Evolutionary conservation across 345 rosid species (phyloP).

Genomic region (Gossypium ekmanianum): DNA sequence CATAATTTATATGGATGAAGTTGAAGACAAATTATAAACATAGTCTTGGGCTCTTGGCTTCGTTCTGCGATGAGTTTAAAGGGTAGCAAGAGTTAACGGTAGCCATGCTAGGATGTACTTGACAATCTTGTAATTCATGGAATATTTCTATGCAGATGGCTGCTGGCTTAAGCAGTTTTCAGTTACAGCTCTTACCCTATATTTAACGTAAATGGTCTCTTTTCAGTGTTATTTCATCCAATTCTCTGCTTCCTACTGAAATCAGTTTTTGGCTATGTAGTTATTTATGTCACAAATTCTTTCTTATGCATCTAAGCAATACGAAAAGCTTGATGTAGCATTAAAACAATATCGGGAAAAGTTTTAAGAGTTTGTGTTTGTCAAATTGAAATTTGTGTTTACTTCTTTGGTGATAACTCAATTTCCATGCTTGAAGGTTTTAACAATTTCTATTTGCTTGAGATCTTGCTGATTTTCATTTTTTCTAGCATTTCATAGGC

Average conservation of each 20-base stretch:
- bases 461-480: conserved; percentile 6
- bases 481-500: conserved; percentile 41
- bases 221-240: not conserved
- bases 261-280: not conserved
- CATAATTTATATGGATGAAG: not conserved
- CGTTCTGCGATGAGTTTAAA: not conserved
- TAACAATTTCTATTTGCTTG: not conserved
- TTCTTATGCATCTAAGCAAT: not conserved
- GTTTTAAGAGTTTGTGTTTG: not conserved
- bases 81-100: not conserved
- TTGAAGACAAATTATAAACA: not conserved
- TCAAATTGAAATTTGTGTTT: not conserved
- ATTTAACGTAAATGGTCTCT: not conserved
- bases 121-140: not conserved
- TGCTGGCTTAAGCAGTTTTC: not conserved
- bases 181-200: not conserved
- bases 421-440: not conserved
- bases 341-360: not conserved
- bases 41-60: not conserved
- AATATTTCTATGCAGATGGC: not conserved
- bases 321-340: not conserved
- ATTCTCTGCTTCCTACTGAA: not conserved
- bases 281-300: not conserved
- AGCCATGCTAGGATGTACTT: not conserved
- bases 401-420: not conserved